Evolutionary conservation across 2,329 filamentous ascomycete genomes (phyloP).

Genomic region (Colletotrichum navitas): DNA sequence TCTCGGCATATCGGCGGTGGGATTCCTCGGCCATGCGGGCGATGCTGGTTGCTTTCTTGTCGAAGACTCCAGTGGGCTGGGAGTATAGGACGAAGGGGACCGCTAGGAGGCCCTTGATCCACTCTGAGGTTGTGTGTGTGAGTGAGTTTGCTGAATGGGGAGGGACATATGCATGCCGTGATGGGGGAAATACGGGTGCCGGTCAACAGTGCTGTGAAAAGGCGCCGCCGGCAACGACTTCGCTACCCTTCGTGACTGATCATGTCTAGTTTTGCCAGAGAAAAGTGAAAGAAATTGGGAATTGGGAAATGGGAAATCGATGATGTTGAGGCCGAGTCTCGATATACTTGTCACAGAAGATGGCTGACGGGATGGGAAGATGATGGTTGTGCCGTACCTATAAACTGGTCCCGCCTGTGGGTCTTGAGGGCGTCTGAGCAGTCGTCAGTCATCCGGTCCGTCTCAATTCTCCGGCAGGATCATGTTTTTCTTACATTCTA

Average conservation of each 20-base stretch:
- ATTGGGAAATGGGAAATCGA: neutral
- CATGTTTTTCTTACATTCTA: conserved; percentile 75
- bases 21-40: conserved; percentile 82
- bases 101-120: conserved; percentile 94
- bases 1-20: conserved; percentile 91
- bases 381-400: conserved; percentile 64
- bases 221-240: neutral
- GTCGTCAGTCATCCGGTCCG: conserved; percentile 34
- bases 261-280: too few species aligned
- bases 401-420: conserved; percentile 90
- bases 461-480: neutral
- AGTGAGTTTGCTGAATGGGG: neutral
- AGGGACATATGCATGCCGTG: neutral
- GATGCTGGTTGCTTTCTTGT: conserved; percentile 74
- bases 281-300: too few species aligned
- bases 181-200: conserved; percentile 4
- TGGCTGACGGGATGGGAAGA: neutral
- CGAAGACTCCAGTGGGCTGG: conserved; percentile 89
- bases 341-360: neutral
- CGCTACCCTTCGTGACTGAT: neutral
- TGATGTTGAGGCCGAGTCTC: neutral
- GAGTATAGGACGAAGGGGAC: conserved; percentile 98
- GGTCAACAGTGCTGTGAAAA: conserved; percentile 11
- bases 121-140: conserved; percentile 69
- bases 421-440: conserved; percentile 76